These are phyloP conservation scores for Leavenworthia alabamica DNA, from an alignment of 345 rosid species.

Conservation along the genomic window DNA sequence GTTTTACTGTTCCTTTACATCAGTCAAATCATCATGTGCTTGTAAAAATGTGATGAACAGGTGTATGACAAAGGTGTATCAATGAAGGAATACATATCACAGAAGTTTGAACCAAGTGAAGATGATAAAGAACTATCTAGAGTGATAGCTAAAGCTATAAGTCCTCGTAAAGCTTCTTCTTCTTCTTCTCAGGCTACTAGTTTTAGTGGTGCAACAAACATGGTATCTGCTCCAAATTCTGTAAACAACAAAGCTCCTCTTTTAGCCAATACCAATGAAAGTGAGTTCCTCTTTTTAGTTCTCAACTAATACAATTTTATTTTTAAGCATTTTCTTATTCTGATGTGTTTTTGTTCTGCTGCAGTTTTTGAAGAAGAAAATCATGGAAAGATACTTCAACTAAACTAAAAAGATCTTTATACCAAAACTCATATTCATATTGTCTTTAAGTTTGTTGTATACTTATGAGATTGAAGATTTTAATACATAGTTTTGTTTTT, in stretches of 20 bases:
- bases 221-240: conserved; percentile 45
- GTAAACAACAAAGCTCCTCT: conserved; percentile 32
- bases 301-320: background rate
- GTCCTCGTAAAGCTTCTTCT: conserved; percentile 44
- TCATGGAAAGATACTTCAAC: conserved; percentile 55
- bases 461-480: conserved; percentile 3
- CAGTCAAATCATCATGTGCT: background rate
- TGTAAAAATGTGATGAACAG: conserved; percentile 5
- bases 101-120: conserved; percentile 68
- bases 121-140: conserved; percentile 68
- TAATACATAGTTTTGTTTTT: background rate
- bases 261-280: conserved; percentile 37
- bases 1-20: background rate
- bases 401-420: conserved; percentile 38
- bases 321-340: background rate
- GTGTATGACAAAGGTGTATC: conserved; percentile 73
- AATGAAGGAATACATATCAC: conserved; percentile 56
- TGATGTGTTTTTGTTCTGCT: background rate
- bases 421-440: background rate
- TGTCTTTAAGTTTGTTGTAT: conserved; percentile 5
- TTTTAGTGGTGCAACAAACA: conserved; percentile 43
- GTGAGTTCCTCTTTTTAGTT: conserved; percentile 26
- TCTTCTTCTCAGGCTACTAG: conserved; percentile 34
- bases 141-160: conserved; percentile 50
- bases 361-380: conserved; percentile 52